These are phyloP conservation scores for Metschnikowia drakensbergensis DNA, from an alignment of 805 yeast genomes.

Conservation along the genomic window DNA sequence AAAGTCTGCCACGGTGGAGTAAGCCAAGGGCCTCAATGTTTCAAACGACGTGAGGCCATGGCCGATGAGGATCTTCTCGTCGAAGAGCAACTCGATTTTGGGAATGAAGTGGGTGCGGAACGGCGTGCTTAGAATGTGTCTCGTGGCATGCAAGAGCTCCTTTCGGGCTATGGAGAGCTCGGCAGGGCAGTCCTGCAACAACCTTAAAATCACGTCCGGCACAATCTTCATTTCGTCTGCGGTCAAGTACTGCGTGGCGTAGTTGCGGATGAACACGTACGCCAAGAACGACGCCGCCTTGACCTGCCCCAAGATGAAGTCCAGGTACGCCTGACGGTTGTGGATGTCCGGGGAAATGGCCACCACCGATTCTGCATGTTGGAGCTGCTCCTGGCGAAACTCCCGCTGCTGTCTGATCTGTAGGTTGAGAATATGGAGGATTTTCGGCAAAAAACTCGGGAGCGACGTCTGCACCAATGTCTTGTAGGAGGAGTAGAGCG, in stretches of 20 bases:
- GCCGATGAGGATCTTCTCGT: constrained; percentile 84
- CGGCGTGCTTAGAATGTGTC: constrained; percentile 91
- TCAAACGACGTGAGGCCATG: constrained; percentile 90
- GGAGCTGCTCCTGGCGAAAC: constrained; percentile 43
- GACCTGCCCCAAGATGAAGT: constrained; percentile 87
- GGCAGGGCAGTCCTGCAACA: constrained; percentile 92
- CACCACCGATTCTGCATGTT: constrained; percentile 57
- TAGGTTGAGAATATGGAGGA: constrained; percentile 65
- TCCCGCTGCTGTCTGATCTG: constrained; percentile 74
- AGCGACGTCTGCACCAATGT: constrained; percentile 66
- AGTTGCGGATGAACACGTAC: constrained; percentile 82
- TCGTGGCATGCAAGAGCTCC: constrained; percentile 87
- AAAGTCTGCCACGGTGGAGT: constrained; percentile 92
- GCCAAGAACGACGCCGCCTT: constrained; percentile 95
- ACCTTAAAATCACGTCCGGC: constrained; percentile 81
- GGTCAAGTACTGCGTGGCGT: constrained; percentile 57
- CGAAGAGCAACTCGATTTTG: constrained; percentile 77
- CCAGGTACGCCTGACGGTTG: constrained; percentile 78
- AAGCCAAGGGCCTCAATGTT: constrained; percentile 87
- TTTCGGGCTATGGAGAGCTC: constrained; percentile 88
- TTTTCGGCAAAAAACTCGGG: constrained; percentile 75
- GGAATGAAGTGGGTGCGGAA: constrained; percentile 79
- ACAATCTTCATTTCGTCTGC: constrained; percentile 49
- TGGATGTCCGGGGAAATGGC: constrained; percentile 71
- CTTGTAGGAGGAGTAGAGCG: constrained; percentile 84